Evolutionary conservation across 192 early-diverging fungal species (phyloP), one percentile per base, ranked within the genome.

Genomic region (Cetraspora pellucida): DNA sequence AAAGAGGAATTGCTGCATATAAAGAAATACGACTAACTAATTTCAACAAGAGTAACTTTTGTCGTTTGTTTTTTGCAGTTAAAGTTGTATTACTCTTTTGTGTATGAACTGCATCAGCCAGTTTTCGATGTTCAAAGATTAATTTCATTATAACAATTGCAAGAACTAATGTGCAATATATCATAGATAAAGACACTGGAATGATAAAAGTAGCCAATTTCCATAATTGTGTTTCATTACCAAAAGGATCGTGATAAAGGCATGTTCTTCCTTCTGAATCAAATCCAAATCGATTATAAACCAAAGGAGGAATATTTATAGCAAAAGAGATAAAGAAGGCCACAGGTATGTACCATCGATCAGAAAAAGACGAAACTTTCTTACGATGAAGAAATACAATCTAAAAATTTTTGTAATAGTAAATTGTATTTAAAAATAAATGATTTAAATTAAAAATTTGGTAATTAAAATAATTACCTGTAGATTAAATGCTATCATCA

Each of bases 401-500:
- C 61, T 64, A 64, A 23, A 64, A 27, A 0, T 16, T 27, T 64
- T 27, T 14, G 23, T 5, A 64, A 64, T 64, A 25, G 9, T 37
- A 37, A 31, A 27, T 23, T 28, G 10, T 17, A 6, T 8, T 31
- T 64, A 37, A 31, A 64, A 63, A 27, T 28, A 28, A 64, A 64
- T 16, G 6, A 64, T 27, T 37, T 37, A 37, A 3, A 63, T 31
- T 64, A 27, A 64, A 23, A 28, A 64, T 8, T 27, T 31, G 0
- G 25, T 8, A 64, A 64, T 10, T 23, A 2, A 27, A 25, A 28
- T 6, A 27, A 31, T 64, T 64, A 64, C 46, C 49, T 71, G 68
- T 50, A 71, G 52, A 25, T 71, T 71, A 43, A 71, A 71, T 54
- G 68, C 68, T 19, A 71, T 71, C 68, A 71, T 71, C 13, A 71